Percentiles rank a stretch among this genome's conserved stretches.
Evolutionary conservation across 116 monocot species (phyloP).

Genomic region (Dioscorea cayenensis): DNA sequence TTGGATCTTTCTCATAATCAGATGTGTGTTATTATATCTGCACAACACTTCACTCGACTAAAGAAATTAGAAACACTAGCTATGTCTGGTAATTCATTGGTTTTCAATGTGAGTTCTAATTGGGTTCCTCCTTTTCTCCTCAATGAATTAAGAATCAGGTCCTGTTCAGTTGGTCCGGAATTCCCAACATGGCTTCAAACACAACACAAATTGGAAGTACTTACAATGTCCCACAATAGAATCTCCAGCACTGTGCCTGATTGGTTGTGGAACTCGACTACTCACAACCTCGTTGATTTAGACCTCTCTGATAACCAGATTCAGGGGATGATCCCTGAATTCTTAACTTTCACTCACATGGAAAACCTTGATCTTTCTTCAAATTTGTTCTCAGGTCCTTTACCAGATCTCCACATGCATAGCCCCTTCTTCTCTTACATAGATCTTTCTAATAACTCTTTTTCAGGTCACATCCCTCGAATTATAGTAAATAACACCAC

Average conservation of each 20-base stretch:
- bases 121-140: constrained; percentile 27
- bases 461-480: too few relatives aligned
- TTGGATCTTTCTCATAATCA: not conserved
- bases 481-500: too few relatives aligned
- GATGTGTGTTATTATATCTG: constrained; percentile 10
- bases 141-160: not conserved
- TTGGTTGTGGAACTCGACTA: not conserved
- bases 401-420: too few relatives aligned
- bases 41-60: constrained; percentile 10
- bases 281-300: too few relatives aligned
- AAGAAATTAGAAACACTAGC: not conserved
- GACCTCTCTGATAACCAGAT: too few relatives aligned
- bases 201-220: not conserved
- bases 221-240: not conserved
- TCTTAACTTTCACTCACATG: too few relatives aligned
- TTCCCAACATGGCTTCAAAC: constrained; percentile 8
- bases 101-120: not conserved
- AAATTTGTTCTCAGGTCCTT: too few relatives aligned
- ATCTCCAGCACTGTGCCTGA: not conserved
- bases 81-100: not conserved
- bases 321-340: too few relatives aligned
- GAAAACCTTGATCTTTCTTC: too few relatives aligned
- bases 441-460: too few relatives aligned
- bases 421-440: too few relatives aligned
- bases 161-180: constrained; percentile 7